Evolutionary conservation across 1,284 basidiomycete genomes (phyloP), one percentile per base, ranked within the genome.

Genomic region (Leccinum pseudoinsigne): DNA sequence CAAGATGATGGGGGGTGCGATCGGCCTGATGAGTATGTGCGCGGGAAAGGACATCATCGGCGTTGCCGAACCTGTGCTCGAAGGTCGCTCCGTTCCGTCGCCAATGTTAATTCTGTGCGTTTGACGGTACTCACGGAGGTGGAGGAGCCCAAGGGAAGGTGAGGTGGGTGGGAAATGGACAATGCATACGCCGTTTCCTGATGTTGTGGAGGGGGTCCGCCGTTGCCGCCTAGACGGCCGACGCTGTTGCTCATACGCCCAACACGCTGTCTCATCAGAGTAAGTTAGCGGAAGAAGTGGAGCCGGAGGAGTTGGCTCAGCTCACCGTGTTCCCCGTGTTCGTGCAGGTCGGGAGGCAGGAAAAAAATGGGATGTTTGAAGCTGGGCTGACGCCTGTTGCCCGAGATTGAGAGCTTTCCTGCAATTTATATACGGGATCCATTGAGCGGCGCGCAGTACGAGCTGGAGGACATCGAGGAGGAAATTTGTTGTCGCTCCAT

Each of bases 371-470:
- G 2, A 80, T 74, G 8, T 81, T 98, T 50, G 91, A 94, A 60
- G 82, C 86, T 5, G 85, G 84, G 1, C 78, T 92, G 59, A 88
- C 90, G 1, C 86, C 95, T 66, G 80, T 90, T 2, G 87, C 86
- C 3, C 75, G 90, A 93, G 1, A 84, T 91, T 77, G 95, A 95
- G 63, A 93, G 97, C 71, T 98, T 98, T 72, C 97, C 97, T 10
- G 90, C 93, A 18, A 97, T 99, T 61, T 98, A 98, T 73, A 90
- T 98, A 62, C 90, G 94, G 9, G 97, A 98, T 78, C 89, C 90
- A 4, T 86, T 85, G 38, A 95, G 92, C 63, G 94, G 95, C 8
- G 92, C 98, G 59, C 91, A 95, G 72, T 99, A 98, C 73, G 95
- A 98, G 77, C 81, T 98, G 56, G 97, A 99, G 76, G 93, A 98